Evolutionary conservation across 2,329 filamentous ascomycete species (phyloP), one percentile per base, ranked within the genome.

Genomic region (Calonectria ilicicola): DNA sequence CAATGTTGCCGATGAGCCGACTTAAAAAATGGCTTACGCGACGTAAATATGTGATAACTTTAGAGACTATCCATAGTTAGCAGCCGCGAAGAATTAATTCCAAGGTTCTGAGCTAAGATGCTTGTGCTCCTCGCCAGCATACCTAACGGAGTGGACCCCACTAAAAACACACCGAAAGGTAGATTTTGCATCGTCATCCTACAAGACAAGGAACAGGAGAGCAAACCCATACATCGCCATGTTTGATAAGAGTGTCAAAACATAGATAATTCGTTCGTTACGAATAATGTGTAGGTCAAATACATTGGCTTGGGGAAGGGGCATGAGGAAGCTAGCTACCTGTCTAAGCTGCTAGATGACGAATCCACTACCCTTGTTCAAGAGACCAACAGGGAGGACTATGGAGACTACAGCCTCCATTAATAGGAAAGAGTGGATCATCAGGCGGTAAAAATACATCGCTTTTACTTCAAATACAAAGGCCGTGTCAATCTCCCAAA

Each of bases 401-500:
- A 91, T 89, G 2, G 90, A 92, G 12, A 94, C 91, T 51, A 94
- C 91, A 68, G 91, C 89, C 78, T 93, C 93, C 62, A 89, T 87
- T 1, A 91, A 89, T 0, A 92, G 92, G 17, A 94, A 86, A 46
- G 91, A 91, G 82, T 94, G 89, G 3, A 94, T 81, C 5, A 90
- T 91, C 12, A 95, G 85, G 14, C 93, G 91, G 72, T 93, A 90
- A 79, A 93, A 93, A 82, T 94, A 95, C 44, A 94, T 88, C 14
- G 90, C 90, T 29, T 94, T 84, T 23, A 93, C 88, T 49, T 88
- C 87, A 81, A 92, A 88, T 2, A 92, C 89, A 64, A 94, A 86
- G 40, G 82, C 82, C 76, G 84, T 87, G 5, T 91, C 91, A 70
- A 91, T 90, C 0, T 92, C 92, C 91, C 91, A 94, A 75, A 94